Base-by-base conservation (phyloP, 2,329 filamentous ascomycete genomes). In the Colletotrichum salicis region DNA sequence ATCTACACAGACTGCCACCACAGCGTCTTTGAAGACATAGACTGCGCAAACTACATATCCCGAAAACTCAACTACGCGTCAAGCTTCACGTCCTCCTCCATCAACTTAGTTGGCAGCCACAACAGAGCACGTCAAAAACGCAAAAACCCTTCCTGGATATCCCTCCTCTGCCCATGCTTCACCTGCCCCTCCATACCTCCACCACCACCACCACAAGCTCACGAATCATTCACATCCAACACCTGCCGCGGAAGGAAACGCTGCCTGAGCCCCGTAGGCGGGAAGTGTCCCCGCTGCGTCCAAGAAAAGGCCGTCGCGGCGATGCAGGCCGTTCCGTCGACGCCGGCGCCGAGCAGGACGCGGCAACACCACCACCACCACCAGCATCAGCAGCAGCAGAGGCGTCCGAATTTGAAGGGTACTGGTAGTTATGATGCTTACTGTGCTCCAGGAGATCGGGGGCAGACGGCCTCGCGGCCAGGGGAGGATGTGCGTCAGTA, bases 231-330 rank as follows among this genome's bases (percentile, higher is more conserved):
- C 33, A 12, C 1, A 19, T 5, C 19, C 41, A 19, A 19, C 19
- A 10, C 19, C 19, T 68, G 64, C 54, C 64, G 29, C 19, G 24
- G 29, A 5, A 55, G 41, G 3, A 37, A 41, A 41, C 52, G 29
- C 22, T 6, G n/a, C 37, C 13, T 31, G 52, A 33, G 27, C 24
- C 57, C 57, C 37, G n/a, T 62, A 54, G 54, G 45, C 41, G 58
- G 54, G 33, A 52, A 41, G 27, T 71, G 69, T 12, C 64, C 64
- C 19, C 64, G 54, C 11, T 71, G 69, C 29, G 45, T 67, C 48
- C 33, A 54, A 12, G 54, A 51, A 35, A 48, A 33, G n/a, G 52
- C 55, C 55, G 57, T 60, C 10, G 52, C 31, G 31, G 69, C 31
- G 24, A 54, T 51, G 64, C 15, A 27, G 12, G 27, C 29, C 29